Evolutionary conservation across 1,139 yeast species (phyloP).

Genomic region (Casaregolazyma lundiana): DNA sequence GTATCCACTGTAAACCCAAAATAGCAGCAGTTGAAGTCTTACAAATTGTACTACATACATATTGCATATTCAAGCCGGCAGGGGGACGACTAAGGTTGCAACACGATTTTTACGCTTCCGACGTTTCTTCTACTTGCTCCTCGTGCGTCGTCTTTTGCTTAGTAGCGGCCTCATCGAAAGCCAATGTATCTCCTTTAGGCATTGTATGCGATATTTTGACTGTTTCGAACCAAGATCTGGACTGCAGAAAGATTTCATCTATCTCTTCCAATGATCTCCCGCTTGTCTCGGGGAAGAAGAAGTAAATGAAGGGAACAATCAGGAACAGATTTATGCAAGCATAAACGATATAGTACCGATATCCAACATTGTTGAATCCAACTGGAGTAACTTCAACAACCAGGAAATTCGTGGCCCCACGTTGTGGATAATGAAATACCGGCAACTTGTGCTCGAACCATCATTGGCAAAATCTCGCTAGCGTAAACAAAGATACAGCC

Average conservation of each 20-base stretch:
- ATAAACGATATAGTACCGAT: constrained; percentile 37
- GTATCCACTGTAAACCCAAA: no score
- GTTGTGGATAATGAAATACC: constrained; percentile 40
- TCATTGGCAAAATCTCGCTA: constrained; percentile 60
- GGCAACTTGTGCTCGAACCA: constrained; percentile 54
- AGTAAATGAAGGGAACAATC: constrained; percentile 34
- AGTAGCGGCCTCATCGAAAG: constrained; percentile 1
- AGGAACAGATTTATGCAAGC: constrained; percentile 27
- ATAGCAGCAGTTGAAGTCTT: no score
- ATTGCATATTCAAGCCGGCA: no score
- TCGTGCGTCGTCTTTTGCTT: neutral
- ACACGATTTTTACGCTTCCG: no score
- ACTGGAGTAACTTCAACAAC: constrained; percentile 41
- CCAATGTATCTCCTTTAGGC: neutral
- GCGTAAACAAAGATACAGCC: constrained; percentile 37
- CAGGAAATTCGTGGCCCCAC: constrained; percentile 44
- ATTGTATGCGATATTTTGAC: constrained; percentile 7
- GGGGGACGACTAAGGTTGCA: no score
- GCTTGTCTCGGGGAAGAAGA: constrained; percentile 43
- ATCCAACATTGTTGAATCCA: constrained; percentile 36
- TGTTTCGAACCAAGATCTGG: constrained; percentile 6
- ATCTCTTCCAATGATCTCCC: constrained; percentile 40
- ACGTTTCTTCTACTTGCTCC: no score
- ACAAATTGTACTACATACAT: no score
- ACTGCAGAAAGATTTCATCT: constrained; percentile 37